Evolutionary conservation across 768 basidiomycete genomes (phyloP).

Genomic region (Amanita molliuscula): DNA sequence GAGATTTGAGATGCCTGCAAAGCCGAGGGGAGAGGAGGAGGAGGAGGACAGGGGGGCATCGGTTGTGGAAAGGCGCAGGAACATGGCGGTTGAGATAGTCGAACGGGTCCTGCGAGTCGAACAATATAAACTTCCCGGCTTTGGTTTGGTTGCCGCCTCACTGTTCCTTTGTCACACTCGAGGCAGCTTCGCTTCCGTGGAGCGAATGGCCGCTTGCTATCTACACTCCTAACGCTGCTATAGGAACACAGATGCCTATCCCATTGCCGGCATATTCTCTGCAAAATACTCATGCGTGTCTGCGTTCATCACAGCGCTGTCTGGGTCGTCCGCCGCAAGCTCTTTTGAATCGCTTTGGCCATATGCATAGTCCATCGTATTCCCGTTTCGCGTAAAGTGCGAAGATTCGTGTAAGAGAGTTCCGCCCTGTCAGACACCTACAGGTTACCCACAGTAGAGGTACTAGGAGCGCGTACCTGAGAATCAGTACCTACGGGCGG

Average conservation of each 20-base stretch:
- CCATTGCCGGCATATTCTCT: conserved; percentile 29
- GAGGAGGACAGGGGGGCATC: conserved; percentile 9
- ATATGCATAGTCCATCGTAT: conserved; percentile 35
- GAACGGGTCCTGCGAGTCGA: not conserved
- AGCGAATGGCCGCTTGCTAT: not conserved
- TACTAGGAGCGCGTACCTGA: not conserved
- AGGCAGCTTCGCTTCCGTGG: too few relatives aligned
- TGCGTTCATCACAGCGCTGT: conserved; percentile 28
- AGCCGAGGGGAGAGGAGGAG: not conserved
- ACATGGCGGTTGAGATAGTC: not conserved
- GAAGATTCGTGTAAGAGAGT: conserved; percentile 33
- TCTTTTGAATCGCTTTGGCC: conserved; percentile 30
- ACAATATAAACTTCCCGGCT: not conserved
- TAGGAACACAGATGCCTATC: too few relatives aligned
- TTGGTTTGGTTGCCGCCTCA: not conserved
- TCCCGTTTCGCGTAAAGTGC: conserved; percentile 34
- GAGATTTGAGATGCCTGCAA: conserved; percentile 39
- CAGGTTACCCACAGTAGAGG: too few relatives aligned
- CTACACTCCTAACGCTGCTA: not conserved
- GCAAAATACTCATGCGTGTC: conserved; percentile 43
- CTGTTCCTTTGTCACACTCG: not conserved
- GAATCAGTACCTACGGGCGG: conserved; percentile 9
- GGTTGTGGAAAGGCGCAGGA: conserved; percentile 8
- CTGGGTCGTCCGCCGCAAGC: conserved; percentile 28
- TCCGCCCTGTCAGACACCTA: conserved; percentile 10